Percentiles rank a stretch among this genome's conserved stretches.
phyloP scores from a whole-genome alignment of 306 rosid species.

The Senna siamea region DNA sequence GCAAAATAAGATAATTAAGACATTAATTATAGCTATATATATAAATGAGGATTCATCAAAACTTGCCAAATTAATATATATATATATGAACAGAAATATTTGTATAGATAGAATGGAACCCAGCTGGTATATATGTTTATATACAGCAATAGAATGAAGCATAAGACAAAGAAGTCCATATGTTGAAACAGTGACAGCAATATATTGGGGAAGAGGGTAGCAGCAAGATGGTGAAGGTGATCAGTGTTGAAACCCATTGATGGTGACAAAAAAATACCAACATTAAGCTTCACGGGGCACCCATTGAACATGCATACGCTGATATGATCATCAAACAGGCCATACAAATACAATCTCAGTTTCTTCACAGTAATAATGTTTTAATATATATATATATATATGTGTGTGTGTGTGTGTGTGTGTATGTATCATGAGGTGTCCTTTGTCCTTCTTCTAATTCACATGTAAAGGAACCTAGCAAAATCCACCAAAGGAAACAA shows the following conservation, averaged over 20 bases:
- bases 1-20: no score
- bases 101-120: no score
- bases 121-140: not conserved
- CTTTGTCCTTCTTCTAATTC: constrained; percentile 20
- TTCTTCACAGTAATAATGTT: not conserved
- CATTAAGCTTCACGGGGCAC: constrained; percentile 12
- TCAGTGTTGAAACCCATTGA: constrained; percentile 3
- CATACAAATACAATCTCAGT: not conserved
- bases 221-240: not conserved
- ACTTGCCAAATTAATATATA: no score
- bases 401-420: no score
- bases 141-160: not conserved
- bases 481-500: constrained; percentile 28
- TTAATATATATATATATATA: not conserved
- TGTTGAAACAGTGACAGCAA: not conserved
- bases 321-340: not conserved
- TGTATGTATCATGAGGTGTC: no score
- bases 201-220: not conserved
- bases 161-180: not conserved
- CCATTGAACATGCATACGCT: constrained; percentile 12
- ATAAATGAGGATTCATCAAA: no score
- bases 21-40: no score
- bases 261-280: not conserved
- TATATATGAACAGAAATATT: no score
- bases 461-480: constrained; percentile 22